A percentile compares a stretch with the other conserved stretches of the same genome.
Evolutionary conservation across 192 early-diverging fungal species (phyloP).

Genomic region (Cladochytrium replicatum): DNA sequence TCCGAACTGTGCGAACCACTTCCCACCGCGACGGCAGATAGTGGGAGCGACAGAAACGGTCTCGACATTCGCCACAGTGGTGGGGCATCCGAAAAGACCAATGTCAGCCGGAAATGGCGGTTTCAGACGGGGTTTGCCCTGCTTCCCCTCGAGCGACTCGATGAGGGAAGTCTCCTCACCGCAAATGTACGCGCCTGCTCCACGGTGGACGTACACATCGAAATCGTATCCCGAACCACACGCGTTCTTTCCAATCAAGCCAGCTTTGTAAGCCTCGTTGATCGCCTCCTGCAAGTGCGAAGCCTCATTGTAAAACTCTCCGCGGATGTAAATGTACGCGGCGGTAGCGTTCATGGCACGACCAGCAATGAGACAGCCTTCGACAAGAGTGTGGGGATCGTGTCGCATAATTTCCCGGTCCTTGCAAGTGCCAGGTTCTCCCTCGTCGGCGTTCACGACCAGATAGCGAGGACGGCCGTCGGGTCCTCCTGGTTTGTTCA

Average conservation of each 20-base stretch:
- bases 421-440: constrained; percentile 98
- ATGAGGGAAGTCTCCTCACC: constrained; percentile 77
- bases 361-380: constrained; percentile 93
- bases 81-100: constrained; percentile 96
- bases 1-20: constrained; percentile 92
- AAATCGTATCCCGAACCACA: constrained; percentile 94
- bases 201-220: constrained; percentile 95
- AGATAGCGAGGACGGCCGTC: constrained; percentile 73
- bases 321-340: constrained; percentile 96
- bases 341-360: constrained; percentile 94
- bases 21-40: constrained; percentile 78
- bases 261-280: constrained; percentile 93
- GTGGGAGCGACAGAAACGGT: constrained; percentile 97
- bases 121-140: constrained; percentile 97
- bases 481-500: constrained; percentile 81
- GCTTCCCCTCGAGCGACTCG: constrained; percentile 79
- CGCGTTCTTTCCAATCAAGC: constrained; percentile 97
- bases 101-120: constrained; percentile 98
- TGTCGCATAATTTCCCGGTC: constrained; percentile 92
- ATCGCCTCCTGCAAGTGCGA: constrained; percentile 88
- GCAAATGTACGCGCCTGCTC: constrained; percentile 96
- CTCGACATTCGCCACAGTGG: constrained; percentile 99
- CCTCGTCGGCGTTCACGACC: constrained; percentile 97
- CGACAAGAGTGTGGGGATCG: constrained; percentile 90
- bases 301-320: constrained; percentile 95